Base-by-base conservation (phyloP, 169 alveolate genomes). In the Babesia divergens region DNA sequence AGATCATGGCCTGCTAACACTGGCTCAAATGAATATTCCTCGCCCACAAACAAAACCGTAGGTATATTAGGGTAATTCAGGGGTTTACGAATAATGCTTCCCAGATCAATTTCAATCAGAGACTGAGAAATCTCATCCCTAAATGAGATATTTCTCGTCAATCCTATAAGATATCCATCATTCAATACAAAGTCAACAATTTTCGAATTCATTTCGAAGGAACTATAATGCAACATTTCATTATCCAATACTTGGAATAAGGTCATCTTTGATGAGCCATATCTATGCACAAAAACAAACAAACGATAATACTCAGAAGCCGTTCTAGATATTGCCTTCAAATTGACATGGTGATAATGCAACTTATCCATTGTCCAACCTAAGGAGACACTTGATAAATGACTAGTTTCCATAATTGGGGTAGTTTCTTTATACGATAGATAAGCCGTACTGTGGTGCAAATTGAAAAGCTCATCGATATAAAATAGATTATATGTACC, bases 121-220 rank as follows among this genome's bases (percentile, higher is more conserved):
- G 46, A 65, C n/a, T 76, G 81, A 3, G 81, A 51, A 24, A 76
- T 50, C 49, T 76, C 74, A 18, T 59, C 74, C 18, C 31, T 29
- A 13, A 34, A 49, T 24, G 65, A 51, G 5, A 65, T 51, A 14
- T 51, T 44, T 0, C 26, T 28, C 20, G 65, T 49, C 55, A 76
- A 29, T 4, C 69, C 74, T 31, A 65, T 9, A 24, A 76, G 28
- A 22, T 46, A 70, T 6, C 43, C 42, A 18, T 51, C 37, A 24
- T 35, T 44, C 13, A 55, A 13, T 2, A 29, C 64, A 22, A 76
- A 65, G 66, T 76, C 85, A 13, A 62, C 70, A 14, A 67, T 16
- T 31, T 56, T 65, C 13, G 50, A n/a, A 11, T 46, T 56, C 9
- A 47, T 46, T 37, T 7, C 32, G 40, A 66, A 31, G 35, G 26